Evolutionary conservation across 140 eudicot species (phyloP), one percentile per base, ranked within the genome.

Genomic region (Ambrosia hybrid): DNA sequence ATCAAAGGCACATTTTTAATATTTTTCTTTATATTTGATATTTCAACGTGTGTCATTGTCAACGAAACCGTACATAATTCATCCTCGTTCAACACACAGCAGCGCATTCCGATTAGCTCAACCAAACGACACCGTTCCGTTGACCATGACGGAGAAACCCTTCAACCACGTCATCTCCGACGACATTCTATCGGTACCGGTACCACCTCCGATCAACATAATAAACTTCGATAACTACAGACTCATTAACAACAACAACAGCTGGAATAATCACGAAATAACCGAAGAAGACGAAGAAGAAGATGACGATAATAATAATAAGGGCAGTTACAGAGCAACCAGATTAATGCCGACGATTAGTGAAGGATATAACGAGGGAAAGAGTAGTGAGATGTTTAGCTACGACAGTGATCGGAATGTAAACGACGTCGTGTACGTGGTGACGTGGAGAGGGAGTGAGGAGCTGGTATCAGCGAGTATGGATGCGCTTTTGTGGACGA

Each of bases 401-500:
- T 76, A 68, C 12, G 77, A 82, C 49, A 30, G 21, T 9, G 59
- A 67, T 51, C 62, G 70, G 59, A 58, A 69, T 33, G 78, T 53
- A 12, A 73, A 37, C 38, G 82, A 58, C 51, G 81, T 71, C 10
- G 87, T 88, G 21, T 83, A 88, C 56, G 88, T 85, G 55, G 90
- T 68, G 63, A 75, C 83, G 16, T 81, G 82, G 79, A 75, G 75
- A 63, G 75, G 73, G 14, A 78, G 12, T 5, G 79, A 66, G 17
- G 82, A 72, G 5, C 57, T 71, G 33, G 6, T 73, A 4, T 65
- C 74, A 4, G 83, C 74, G 51, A 87, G 89, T 56, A 84, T 81
- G 92, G 96, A 83, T 71, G 98, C 98, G 5, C 68, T 92, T 63
- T 11, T 63, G 17, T 89, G 96, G 96, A 74, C 96, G 0, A 81